Base-by-base conservation (phyloP, 345 rosid genomes). In the Gossypium longicalyx region DNA sequence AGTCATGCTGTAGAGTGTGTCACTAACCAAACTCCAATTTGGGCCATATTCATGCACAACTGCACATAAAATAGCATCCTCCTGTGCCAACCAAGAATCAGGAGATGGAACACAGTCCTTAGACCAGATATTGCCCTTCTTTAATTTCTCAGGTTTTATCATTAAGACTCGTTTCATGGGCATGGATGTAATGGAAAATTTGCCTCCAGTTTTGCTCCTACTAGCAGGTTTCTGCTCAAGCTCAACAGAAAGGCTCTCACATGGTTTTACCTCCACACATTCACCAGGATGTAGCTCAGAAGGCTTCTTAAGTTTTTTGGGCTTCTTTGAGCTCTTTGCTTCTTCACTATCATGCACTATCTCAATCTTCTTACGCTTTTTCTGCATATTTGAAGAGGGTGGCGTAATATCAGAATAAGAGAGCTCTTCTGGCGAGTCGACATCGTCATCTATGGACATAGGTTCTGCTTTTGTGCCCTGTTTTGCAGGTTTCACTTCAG, bases 1-100 rank as follows among this genome's bases (percentile, higher is more conserved):
- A 82, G 93, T 79, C 97, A 93, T 91, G 77, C 97, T 92, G 76
- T 90, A 91, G 43, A 96, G 87, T 41, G 87, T 81, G 27, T 79
- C 98, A 54, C 97, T 87, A 74, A 86, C 93, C 78, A 96, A 88
- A 81, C 86, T 92, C 99, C 99, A 96, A 34, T 91, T 81, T 38
- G 91, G 79, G 60, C 97, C 99, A 88, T 96, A 96, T 84, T 96
- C 99, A 84, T 96, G 99, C 59, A 96, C 97, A 77, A 89, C 86
- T 70, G 99, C 99, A 86, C 99, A 90, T 88, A 96, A 84, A 81
- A 93, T 74, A 72, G 99, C 98, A 86, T 96, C 99, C 87, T 96
- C 99, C 80, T 88, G 98, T 38, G 98, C 87, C 83, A 87, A 82
- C 99, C 99, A 96, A 75, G 82, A 82, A 86, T 91, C 98, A 76